phyloP scores from a whole-genome alignment of 352 stramenopile genomes.

The Blastocystis sp. region DNA sequence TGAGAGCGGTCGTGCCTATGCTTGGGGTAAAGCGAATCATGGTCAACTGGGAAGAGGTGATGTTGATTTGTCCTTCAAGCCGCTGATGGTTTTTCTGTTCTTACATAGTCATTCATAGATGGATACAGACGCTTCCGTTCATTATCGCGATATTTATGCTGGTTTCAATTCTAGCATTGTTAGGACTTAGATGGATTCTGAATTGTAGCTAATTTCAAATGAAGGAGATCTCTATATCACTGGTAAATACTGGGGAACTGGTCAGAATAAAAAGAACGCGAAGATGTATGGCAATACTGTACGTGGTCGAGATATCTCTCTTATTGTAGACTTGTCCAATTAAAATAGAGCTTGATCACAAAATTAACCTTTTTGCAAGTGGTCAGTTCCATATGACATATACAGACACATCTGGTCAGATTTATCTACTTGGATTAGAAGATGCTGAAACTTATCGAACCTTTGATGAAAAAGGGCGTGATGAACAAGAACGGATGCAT shows the following conservation, averaged over 20 bases:
- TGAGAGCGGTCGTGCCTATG: conserved; percentile 42
- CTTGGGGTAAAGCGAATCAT: conserved; percentile 55
- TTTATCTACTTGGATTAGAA: conserved; percentile 53
- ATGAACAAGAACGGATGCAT: conserved; percentile 60
- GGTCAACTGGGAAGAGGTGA: conserved; percentile 43
- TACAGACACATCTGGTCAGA: conserved; percentile 1
- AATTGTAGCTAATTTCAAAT: conserved; percentile 49
- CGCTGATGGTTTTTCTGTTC: neutral
- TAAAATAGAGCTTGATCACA: neutral
- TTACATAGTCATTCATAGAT: neutral
- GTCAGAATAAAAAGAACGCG: conserved; percentile 37
- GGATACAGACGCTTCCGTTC: conserved; percentile 23
- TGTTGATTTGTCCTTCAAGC: conserved; percentile 58
- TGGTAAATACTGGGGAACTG: conserved; percentile 56
- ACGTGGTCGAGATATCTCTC: neutral
- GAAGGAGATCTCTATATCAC: conserved; percentile 37
- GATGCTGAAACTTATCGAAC: conserved; percentile 23
- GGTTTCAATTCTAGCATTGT: conserved; percentile 48
- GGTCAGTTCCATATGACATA: conserved; percentile 62
- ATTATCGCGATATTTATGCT: conserved; percentile 43
- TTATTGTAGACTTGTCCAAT: neutral
- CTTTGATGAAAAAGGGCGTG: neutral
- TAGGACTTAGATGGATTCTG: neutral
- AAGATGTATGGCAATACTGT: conserved; percentile 59
- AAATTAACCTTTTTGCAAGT: conserved; percentile 48